Base-by-base conservation (phyloP, 768 basidiomycete genomes). In the Russula sp. region DNA sequence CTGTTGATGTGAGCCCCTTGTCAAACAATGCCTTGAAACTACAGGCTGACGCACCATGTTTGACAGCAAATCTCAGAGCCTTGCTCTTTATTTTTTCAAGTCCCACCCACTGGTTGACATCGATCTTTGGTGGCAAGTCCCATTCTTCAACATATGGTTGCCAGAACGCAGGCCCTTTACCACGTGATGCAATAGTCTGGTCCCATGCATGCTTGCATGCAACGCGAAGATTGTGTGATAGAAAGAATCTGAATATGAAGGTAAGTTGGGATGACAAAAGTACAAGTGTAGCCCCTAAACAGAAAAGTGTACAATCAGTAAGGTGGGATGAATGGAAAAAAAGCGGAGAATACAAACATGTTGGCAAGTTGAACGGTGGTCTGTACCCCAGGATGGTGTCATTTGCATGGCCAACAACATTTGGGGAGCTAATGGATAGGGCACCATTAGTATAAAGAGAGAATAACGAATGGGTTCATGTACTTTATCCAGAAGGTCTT, bases 111-210 rank as follows among this genome's bases (percentile, higher is more conserved):
- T 66, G 60, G 64, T 62, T n/a, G 73, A 72, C 71, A 11, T 73
- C 66, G 6, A 80, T 71, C 0, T 67, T 66, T 0, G 82, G 85
- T 0, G 88, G 88, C 2, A 74, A 69, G 29, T 84, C 79, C 88
- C 87, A 90, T 72, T 93, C 91, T 69, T 94, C 87, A 0, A 88
- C 82, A 63, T 91, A 92, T 0, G 84, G 83, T 61, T 80, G 77
- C 91, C 92, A 98, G 75, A 95, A 96, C 9, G 88, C 84, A 0
- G 79, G 75, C 0, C 86, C 84, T 67, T 96, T 96, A 13, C 87
- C 87, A 1, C 93, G 83, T 5, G 92, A 95, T 7, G 79, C 75
- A 34, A 96, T 84, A 0, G 93, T 95, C 70, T 94, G 87, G 20
- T 82, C 85, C 82, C 85, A 91, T 11, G 83, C 92, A 11, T 88